Evolutionary conservation across 257 asterid genomes (phyloP), one percentile per base, ranked within the genome.

Genomic region (Lavandula angustifolia): DNA sequence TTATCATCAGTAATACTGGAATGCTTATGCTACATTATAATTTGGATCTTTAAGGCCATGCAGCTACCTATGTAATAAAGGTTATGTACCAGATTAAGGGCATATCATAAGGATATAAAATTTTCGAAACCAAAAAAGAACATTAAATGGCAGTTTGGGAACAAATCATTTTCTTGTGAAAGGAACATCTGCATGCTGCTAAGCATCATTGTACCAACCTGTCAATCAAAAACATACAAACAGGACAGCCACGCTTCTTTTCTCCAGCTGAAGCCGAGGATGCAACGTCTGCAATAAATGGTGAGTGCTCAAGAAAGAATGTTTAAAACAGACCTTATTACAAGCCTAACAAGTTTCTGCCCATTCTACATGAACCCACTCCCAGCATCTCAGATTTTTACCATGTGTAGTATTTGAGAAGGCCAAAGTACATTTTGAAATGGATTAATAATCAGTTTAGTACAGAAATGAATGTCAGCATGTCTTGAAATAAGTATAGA

Each of bases 201-300:
- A 64, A 54, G 44, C 64, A 75, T 47, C 48, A 56, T 9, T 18
- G 56, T 2, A 65, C 80, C 49, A 76, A 92, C 98, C 96, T 89
- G 95, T 92, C 98, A 31, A 89, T 72, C 78, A 87, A 79, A 68
- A 92, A 85, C 86, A 89, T 79, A 78, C 77, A 84, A 62, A 75
- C 85, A 54, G 82, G 80, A 74, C 68, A 53, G 43, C 83, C 81
- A 29, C 79, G 85, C 63, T 62, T 78, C 67, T 89, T 78, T 84
- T 92, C 72, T 73, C 87, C 73, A 76, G 78, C 54, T 73, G 86
- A 72, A 92, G 78, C 70, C 76, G 82, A 65, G 70, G 59, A 65
- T 80, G 85, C 87, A 89, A 63, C 16, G 96, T 85, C 98, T 92
- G 79, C 87, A 76, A 67, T 9, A 41, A 54, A 46, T 35, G 52